Percentiles rank a stretch among this genome's conserved stretches.
Conservation (phyloP, 129 eudicot genomes). For the Escallonia rubra region DNA sequence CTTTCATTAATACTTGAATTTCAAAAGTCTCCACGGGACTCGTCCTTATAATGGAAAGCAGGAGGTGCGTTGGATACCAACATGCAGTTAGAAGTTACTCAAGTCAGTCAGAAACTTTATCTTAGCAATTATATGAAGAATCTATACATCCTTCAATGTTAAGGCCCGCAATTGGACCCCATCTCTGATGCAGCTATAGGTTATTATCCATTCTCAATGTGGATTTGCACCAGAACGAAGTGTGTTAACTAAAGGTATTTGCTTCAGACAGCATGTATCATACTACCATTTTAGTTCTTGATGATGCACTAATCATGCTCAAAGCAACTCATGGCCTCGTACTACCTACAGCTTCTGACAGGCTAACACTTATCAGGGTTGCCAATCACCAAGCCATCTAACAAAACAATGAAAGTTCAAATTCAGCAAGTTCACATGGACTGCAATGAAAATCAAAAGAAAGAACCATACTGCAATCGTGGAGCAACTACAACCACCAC, state of each 20-base stretch:
- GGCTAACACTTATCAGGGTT: not conserved
- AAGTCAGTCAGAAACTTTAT: not conserved
- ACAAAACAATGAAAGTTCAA: not conserved
- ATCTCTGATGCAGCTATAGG: too few relatives aligned
- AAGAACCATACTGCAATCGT: not conserved
- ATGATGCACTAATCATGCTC: not conserved
- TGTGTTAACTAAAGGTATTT: not conserved
- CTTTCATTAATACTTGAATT: not conserved
- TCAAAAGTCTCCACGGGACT: not conserved
- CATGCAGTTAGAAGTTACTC: not conserved
- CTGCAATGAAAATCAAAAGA: not conserved
- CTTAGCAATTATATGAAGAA: not conserved
- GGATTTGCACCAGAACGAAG: not conserved
- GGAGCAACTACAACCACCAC: not conserved
- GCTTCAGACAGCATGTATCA: not conserved
- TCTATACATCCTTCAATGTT: too few relatives aligned
- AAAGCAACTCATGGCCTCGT: too few relatives aligned
- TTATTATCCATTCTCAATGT: not conserved
- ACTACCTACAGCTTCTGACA: too few relatives aligned
- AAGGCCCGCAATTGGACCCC: too few relatives aligned
- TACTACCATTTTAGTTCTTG: not conserved
- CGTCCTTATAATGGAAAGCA: not conserved
- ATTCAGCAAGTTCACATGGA: not conserved
- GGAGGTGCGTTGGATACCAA: not conserved
- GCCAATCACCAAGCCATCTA: not conserved